Conservation (phyloP, 1,284 basidiomycete genomes). For the Cronartium quercuum region DNA sequence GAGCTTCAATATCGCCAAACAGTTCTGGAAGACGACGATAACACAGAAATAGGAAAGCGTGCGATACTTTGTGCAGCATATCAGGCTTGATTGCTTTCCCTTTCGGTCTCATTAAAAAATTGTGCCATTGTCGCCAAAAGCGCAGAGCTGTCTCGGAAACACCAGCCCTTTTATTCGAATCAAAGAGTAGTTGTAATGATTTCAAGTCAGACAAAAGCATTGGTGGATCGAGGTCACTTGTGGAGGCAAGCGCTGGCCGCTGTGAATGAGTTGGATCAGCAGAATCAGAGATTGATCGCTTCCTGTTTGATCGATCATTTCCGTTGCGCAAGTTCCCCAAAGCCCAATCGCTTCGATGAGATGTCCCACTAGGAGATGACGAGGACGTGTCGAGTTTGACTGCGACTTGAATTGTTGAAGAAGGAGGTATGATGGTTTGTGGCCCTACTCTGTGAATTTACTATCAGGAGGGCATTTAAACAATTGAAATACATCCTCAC, state of each 20-base stretch:
- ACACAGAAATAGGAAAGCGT: slow-evolving; percentile 25
- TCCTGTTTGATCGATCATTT: not conserved
- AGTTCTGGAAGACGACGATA: not conserved
- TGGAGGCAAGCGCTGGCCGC: not conserved
- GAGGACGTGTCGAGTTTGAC: not conserved
- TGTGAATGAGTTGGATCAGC: not conserved
- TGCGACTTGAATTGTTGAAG: not conserved
- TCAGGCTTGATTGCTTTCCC: slow-evolving; percentile 8
- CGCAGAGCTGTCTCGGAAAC: not conserved
- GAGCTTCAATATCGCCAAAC: not conserved
- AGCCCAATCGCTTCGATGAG: not conserved
- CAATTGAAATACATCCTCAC: no score
- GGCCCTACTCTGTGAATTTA: no score
- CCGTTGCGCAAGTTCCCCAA: not conserved
- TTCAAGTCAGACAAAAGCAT: not conserved
- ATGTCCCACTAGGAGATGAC: not conserved
- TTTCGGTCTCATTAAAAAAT: slow-evolving; percentile 20
- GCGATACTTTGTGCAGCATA: slow-evolving; percentile 3
- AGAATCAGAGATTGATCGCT: not conserved
- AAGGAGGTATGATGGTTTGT: not conserved
- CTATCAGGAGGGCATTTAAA: no score
- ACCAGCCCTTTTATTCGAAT: not conserved
- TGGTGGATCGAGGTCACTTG: not conserved
- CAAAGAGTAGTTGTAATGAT: not conserved
- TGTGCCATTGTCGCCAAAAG: slow-evolving; percentile 24